Base-by-base conservation (phyloP, 805 yeast genomes). In the Wickerhamiella galacta region DNA sequence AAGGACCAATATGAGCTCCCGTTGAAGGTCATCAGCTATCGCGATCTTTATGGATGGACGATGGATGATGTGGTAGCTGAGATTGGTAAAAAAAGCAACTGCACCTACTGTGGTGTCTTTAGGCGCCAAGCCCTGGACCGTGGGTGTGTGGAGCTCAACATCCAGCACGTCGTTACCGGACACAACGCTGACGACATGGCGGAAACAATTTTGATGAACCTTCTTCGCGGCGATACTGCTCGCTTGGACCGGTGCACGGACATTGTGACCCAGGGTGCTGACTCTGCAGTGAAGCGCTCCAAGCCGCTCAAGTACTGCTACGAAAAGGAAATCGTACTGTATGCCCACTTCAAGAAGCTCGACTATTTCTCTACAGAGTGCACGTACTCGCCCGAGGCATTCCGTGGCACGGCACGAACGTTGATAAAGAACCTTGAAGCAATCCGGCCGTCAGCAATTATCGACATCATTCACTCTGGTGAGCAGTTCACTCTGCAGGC, bases 141-240 rank as follows among this genome's bases (percentile, higher is more conserved):
- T 44, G 99, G 98, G 2, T 95, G 96, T 2, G 74, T 79, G 8
- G 77, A 75, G 49, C 57, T 87, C 16, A 82, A 75, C 0, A 83
- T 90, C 32, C 64, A 66, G 34, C 99, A 90, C 55, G 90, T 90
- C 20, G 92, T 90, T 2, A 90, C 99, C 0, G 99, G 99, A 2
- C 99, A 90, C 56, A 90, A 90, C 53, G 99, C 99, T 0, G 99
- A 90, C 54, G 99, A 90, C 57, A 79, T 90, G 81, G 99, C 99
- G 1, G 99, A 90, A 49, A 90, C 99, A 0, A 93, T 90, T 4
- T 56, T 90, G 34, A 87, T 90, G 96, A 90, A 90, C 54, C 56
- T 90, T 28, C 58, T 90, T 19, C 65, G 99, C 45, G 99, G 99
- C n/a, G 99, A 90, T 51, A 76, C 83, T 5, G 93, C 93, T 16